Base-by-base conservation (phyloP, 139 green algal species). In the Micractinium conductrix region DNA sequence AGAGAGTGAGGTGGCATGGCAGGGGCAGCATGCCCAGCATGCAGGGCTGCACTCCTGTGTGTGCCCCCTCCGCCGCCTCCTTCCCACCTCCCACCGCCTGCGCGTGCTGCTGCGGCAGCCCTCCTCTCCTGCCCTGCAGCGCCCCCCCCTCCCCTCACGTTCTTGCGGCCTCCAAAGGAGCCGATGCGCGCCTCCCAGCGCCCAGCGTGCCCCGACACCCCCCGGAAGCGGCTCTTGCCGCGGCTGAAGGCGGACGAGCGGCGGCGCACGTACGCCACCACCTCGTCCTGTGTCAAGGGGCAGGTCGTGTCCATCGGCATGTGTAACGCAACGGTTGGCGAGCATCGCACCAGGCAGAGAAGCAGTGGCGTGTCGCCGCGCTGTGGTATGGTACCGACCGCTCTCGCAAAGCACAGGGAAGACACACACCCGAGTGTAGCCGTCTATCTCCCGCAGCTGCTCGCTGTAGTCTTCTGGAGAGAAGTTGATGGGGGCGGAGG, bases 171-270 rank as follows among this genome's bases (percentile, higher is more conserved):
- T 19, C 73, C 68, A 43, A 93, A 95, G 19, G 83, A 79, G 45
- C 92, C 92, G 45, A 95, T 95, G 85, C 92, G 83, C 6, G 92
- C 92, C 84, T 95, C 92, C 92, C 92, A 95, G 24, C 89, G 85
- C 33, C 90, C 89, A 35, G 88, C 68, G 44, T 93, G 89, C 5
- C 92, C 92, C 1, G 87, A 93, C 7, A 95, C 92, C 28, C 92
- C 92, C 30, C 92, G 84, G 89, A 87, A 95, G 19, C 79, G 78
- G 4, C 88, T 93, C 37, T 87, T 88, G 65, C 92, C 92, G 19
- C 92, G 76, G 50, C 87, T 88, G 68, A 95, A 95, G 22, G 92
- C 92, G 67, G 70, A 81, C 72, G 76, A 89, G 35, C 87, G 84
- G 19, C 91, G 71, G 30, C 91, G 68, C 53, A 94, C 84, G 44